Conservation (phyloP, 352 stramenopile genomes). For the Aphanomyces stellatus region DNA sequence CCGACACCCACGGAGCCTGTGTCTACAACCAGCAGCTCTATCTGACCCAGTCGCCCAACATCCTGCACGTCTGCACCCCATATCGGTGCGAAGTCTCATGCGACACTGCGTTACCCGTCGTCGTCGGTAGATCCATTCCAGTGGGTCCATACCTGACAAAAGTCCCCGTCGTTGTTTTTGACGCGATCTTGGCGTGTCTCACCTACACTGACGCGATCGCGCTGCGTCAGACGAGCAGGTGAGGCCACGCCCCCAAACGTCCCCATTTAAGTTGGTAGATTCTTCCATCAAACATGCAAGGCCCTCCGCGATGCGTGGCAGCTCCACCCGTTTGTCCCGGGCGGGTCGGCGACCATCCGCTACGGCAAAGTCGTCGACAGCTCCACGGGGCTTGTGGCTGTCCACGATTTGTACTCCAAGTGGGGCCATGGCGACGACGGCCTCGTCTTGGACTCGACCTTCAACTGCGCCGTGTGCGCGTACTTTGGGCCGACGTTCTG, state of each 20-base stretch:
- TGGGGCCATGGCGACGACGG: slow-evolving; percentile 47
- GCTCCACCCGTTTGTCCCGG: slow-evolving; percentile 33
- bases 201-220: slow-evolving; percentile 41
- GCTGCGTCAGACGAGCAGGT: slow-evolving; percentile 26
- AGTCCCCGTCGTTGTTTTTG: background rate
- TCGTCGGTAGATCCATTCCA: background rate
- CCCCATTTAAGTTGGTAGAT: slow-evolving; percentile 21
- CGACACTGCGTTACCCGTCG: background rate
- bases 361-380: slow-evolving; percentile 30
- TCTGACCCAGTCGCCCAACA: background rate
- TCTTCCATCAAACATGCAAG: slow-evolving; percentile 33
- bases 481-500: slow-evolving; percentile 46
- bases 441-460: slow-evolving; percentile 47
- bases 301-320: slow-evolving; percentile 42
- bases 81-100: background rate
- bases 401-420: slow-evolving; percentile 45
- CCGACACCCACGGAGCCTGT: background rate
- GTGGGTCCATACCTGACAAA: background rate
- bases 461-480: slow-evolving; percentile 38
- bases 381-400: slow-evolving; percentile 36
- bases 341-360: slow-evolving; percentile 25
- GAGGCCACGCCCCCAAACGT: background rate
- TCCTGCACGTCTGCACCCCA: background rate
- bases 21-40: background rate
- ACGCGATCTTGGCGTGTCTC: slow-evolving; percentile 31